Base-by-base conservation (phyloP, 1,284 basidiomycete species). In the Trametes sp. region DNA sequence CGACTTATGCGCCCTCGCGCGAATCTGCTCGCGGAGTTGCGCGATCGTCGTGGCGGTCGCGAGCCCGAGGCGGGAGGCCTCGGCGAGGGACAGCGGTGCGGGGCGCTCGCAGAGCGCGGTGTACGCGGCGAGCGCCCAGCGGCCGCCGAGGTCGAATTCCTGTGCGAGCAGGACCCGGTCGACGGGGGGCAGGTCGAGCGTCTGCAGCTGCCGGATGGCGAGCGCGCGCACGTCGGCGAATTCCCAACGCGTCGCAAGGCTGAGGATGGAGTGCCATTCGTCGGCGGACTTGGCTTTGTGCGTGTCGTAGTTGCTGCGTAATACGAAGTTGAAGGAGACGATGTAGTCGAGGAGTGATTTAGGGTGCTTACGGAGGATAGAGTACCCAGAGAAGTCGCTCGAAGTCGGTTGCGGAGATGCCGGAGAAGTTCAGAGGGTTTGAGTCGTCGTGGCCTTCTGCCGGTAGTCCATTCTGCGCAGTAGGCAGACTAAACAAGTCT, bases 221-320 rank as follows among this genome's bases (percentile, higher is more conserved):
- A 76, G 72, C n/a, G 61, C 53, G 62, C 74, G 72, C 45, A 76
- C 66, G 67, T 63, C 64, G 45, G 56, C 63, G 68, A 76, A 74
- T 28, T 73, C 72, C 74, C 74, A 76, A 33, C 72, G 66, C 6
- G 73, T 72, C 14, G 78, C 71, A 46, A 80, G 69, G 49, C 65
- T 58, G 26, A 79, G 73, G 35, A 78, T 71, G 21, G 78, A 77
- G 2, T 66, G 70, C 78, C 78, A 80, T 57, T 78, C 77, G 9
- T 75, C 75, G 4, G 67, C 55, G 16, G 73, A 75, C 26, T 59
- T 48, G n/a, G 71, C 60, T 26, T 64, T 66, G 62, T 60, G 60
- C 4, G 54, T 41, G 28, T 65, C 68, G 57, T 70, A 70, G 28
- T 52, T 50, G n/a, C 73, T 74, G 65, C 7, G 38, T 14, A n/a